Evolutionary conservation across 495 filamentous ascomycete genomes (phyloP).

Genomic region (Pseudomonodictys pantanalensis): DNA sequence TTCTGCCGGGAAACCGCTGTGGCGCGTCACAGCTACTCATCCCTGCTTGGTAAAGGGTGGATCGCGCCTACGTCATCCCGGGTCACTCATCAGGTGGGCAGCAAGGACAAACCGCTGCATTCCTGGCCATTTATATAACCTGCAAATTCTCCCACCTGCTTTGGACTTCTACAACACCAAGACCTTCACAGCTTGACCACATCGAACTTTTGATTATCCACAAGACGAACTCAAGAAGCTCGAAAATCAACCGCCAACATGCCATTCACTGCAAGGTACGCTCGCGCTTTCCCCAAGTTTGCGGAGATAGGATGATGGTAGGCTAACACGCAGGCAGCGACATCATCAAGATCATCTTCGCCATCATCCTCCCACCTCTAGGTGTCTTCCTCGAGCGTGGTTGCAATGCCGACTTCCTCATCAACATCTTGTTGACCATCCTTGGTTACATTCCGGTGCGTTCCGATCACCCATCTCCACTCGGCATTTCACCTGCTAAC

Average conservation of each 20-base stretch:
- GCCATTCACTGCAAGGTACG: slow-evolving; percentile 59
- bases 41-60: no score
- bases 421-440: slow-evolving; percentile 84
- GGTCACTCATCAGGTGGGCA: no score
- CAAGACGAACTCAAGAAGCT: not conserved
- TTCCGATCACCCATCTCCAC: not conserved
- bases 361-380: slow-evolving; percentile 81
- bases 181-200: no score
- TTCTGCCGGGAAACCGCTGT: no score
- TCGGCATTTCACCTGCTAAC: not conserved
- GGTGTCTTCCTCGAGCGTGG: slow-evolving; percentile 91
- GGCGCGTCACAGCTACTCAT: no score
- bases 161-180: not conserved
- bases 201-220: no score
- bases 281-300: not conserved
- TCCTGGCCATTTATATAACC: no score
- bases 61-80: no score
- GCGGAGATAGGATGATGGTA: not conserved
- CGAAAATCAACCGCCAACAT: slow-evolving; percentile 39
- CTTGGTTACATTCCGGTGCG: slow-evolving; percentile 54
- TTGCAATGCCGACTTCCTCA: slow-evolving; percentile 74
- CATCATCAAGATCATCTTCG: slow-evolving; percentile 88
- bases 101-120: no score
- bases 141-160: no score
- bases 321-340: slow-evolving; percentile 53